Base-by-base conservation (phyloP, 495 filamentous ascomycete species). In the Xylaria venustula region DNA sequence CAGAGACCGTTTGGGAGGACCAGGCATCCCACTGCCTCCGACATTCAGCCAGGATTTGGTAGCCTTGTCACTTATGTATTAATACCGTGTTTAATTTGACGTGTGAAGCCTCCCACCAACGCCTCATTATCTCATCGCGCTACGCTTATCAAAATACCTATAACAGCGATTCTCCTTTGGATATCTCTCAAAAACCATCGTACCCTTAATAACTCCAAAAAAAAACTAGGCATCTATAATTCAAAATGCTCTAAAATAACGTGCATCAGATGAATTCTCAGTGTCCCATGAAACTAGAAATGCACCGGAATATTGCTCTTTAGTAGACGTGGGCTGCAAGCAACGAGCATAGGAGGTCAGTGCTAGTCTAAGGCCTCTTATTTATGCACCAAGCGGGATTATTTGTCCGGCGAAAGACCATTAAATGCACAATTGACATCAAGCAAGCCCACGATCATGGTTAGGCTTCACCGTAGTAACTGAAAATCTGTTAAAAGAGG, bases 391-490 rank as follows among this genome's bases (percentile, higher is more conserved):
- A 50, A 36, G 48, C 25, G 37, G 15, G 15, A 20, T 17, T 7
- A 34, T 36, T 34, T 45, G 14, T 45, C 48, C n/a, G n/a, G n/a
- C n/a, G 15, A 26, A 36, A 52, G 37, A 37, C 14, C 26, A 37
- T 19, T 52, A 23, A 22, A 42, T 37, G 22, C 22, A 19, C 9
- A 51, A 22, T 44, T 11, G 46, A 42, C 49, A 54, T 15, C 12
- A 7, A 26, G n/a, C 30, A 40, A 49, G 58, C 49, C 40, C 50
- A 40, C 50, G 41, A 40, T 17, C 36, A 53, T 25, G 58, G 58
- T 57, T 68, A 76, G 37, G 71, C 68, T 61, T 76, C 72, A 9
- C 64, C 74, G 54, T 75, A 73, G 51, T 59, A 75, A n/a, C 71
- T 73, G 26, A 34, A 11, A 19, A 19, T 12, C 23, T n/a, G 47